Evolutionary conservation across 805 yeast species (phyloP), one percentile per base, ranked within the genome.

Genomic region (Cyberlindnera sargentensis): DNA sequence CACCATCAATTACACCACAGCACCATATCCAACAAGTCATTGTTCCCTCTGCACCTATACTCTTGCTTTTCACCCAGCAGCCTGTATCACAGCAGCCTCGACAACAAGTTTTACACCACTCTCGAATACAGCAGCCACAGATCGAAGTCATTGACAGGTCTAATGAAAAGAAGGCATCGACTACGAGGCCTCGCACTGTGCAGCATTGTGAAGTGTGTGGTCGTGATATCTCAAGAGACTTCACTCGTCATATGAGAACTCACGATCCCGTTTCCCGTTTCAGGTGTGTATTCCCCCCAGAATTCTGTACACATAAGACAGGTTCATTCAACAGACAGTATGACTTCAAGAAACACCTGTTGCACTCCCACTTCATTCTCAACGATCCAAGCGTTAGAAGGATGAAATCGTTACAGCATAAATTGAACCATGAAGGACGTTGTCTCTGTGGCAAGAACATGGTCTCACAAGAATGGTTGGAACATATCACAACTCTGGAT

Each of bases 281-380:
- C 55, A 68, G 61, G 31, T 80, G 87, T 55, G 67, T 75, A n/a
- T 80, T 70, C 52, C 84, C 84, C 8, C 65, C 70, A 40, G 63
- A 62, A n/a, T 61, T 61, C 36, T 80, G 86, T 53, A 62, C 70
- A 3, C 85, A 80, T 56, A 77, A 72, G 53, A 68, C 78, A 10
- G 80, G 84, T 28, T 74, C 67, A 52, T 80, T 80, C 63, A 80
- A 80, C 61, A 65, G 87, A 37, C 83, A 82, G 6, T 80, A 80
- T 57, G 87, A 80, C 57, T 78, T 67, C 65, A 80, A 80, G 55
- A 80, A 80, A 55, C 87, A 80, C 54, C 60, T 80, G 42, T 61
- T 80, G 34, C 81, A 79, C 54, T 65, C 72, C 42, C 87, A 80
- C 50, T 80, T 80, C 55, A 58, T 57, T 37, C 78, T 78, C 55